A percentile compares a stretch with the other conserved stretches of the same genome.
Conservation (phyloP, 2,329 filamentous ascomycete species). For the Calonectria montana region DNA sequence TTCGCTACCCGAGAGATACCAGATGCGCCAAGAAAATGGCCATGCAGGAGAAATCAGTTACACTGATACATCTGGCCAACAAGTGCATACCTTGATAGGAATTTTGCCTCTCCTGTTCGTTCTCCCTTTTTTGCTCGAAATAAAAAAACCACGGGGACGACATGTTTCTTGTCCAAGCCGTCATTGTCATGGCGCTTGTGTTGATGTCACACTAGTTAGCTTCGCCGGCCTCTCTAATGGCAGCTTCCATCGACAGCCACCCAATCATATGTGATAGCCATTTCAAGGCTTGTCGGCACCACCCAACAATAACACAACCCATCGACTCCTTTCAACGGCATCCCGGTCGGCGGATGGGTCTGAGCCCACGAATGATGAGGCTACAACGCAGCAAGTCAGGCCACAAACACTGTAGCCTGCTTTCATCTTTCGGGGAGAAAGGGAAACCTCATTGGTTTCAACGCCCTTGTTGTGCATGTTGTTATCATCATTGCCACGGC, state of each 20-base stretch:
- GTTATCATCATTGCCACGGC: no score
- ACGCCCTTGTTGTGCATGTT: no score
- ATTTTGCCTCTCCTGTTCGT: no score
- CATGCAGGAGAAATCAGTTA: no score
- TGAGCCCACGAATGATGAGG: constrained; percentile 33
- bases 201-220: background rate
- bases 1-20: no score
- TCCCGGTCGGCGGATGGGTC: constrained; percentile 23
- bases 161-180: background rate
- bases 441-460: no score
- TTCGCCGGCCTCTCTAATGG: background rate
- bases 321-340: constrained; percentile 12
- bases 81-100: no score
- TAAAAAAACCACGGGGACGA: no score
- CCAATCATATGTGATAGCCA: constrained; percentile 5
- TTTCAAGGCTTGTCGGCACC: background rate
- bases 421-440: no score
- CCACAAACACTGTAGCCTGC: constrained; percentile 38
- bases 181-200: background rate
- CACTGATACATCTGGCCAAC: no score
- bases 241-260: background rate
- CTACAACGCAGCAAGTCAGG: constrained; percentile 40
- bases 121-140: no score
- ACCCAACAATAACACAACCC: background rate
- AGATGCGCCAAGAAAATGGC: no score